Conservation (phyloP, 208 protist genomes). For the Lotmaria passim region DNA sequence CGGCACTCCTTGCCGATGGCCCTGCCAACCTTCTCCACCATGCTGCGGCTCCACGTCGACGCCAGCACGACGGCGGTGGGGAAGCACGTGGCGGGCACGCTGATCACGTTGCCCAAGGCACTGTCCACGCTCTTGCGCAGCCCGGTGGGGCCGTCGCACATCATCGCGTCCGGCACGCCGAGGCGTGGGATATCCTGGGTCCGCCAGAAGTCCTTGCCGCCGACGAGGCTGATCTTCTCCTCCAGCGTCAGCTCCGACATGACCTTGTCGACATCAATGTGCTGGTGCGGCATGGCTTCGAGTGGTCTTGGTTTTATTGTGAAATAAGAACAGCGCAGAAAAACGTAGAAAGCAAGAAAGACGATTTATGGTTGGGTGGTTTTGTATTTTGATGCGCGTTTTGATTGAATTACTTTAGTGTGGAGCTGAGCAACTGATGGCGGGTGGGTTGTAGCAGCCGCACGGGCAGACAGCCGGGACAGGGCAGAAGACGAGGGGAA, state of each 20-base stretch:
- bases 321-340: neutral
- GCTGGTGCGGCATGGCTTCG: slow-evolving; percentile 8
- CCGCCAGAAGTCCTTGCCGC: slow-evolving; percentile 13
- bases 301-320: neutral
- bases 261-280: slow-evolving; percentile 16
- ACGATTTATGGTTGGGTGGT: neutral
- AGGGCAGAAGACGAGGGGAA: too few species aligned
- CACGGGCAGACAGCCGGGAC: neutral
- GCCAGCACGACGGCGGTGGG: slow-evolving; percentile 15
- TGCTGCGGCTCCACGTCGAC: slow-evolving; percentile 24
- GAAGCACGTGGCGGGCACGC: slow-evolving; percentile 23
- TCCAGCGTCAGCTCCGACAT: slow-evolving; percentile 25
- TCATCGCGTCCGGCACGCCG: slow-evolving; percentile 5
- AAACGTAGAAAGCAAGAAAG: neutral
- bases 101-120: neutral
- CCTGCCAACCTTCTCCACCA: neutral
- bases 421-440: neutral
- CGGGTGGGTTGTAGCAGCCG: neutral
- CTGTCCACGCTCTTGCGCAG: slow-evolving; percentile 12
- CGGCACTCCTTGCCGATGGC: slow-evolving; percentile 22
- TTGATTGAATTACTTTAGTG: neutral
- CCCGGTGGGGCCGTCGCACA: slow-evolving; percentile 20
- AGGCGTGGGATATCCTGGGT: slow-evolving; percentile 8
- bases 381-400: neutral
- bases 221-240: slow-evolving; percentile 22